Evolutionary conservation across 495 filamentous ascomycete genomes (phyloP), one percentile per base, ranked within the genome.

Genomic region (Pseudomonodictys pantanalensis): DNA sequence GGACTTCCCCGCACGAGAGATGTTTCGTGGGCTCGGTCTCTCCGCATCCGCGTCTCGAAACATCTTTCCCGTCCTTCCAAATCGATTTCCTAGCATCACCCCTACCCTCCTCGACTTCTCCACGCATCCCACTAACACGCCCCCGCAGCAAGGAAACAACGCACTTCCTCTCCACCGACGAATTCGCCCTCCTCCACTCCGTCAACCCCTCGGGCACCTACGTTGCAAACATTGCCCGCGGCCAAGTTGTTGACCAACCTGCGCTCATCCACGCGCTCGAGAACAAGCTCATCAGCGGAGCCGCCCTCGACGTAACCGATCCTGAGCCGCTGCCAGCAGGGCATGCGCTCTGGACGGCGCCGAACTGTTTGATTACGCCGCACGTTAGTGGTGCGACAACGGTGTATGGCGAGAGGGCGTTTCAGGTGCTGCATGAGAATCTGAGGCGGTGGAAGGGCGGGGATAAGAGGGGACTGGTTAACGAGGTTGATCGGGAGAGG

Each of bases 221-320:
- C 64, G 86, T 95, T 45, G 80, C 84, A 5, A 96, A 95, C 62
- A 88, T 95, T 49, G 80, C 85, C 0, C 79, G 91, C 0, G 91
- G 91, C 0, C 76, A 76, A 12, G 82, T 92, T 29, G 74, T 96
- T 41, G 78, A 90, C 46, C 84, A 89, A 44, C 78, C 82, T 12
- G 88, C 83, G 3, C 67, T 96, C 25, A 75, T 92, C 11, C 74
- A 72, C 0, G 83, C 89, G 2, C 71, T 90, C 11, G 76, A 85
- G 54, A 59, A 57, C 10, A 68, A 64, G 35, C 67, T 60, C 47
- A 72, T 96, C 45, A 77, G 82, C 25, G 90, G 89, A 20, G 82
- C 90, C 9, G 89, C 89, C 42, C 69, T 95, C 38, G 91, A 96
- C 73, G 91, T 95, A 0, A 89, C 90, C 32, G 90, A 93, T 52